phyloP scores from a whole-genome alignment of 768 basidiomycete species.

The Calocybe cyanea region DNA sequence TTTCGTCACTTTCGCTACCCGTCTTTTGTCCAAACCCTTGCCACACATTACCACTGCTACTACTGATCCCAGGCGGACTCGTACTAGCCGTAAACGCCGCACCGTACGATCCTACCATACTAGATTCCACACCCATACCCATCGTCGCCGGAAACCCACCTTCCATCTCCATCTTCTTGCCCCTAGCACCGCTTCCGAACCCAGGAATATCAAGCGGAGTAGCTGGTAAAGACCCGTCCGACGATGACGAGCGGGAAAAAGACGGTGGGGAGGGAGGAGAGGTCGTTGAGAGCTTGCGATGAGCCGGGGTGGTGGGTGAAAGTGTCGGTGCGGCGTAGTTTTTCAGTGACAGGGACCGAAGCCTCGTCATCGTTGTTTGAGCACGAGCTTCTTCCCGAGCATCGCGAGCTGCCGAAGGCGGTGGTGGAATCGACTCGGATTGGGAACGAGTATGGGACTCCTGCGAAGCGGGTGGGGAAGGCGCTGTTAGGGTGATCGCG shows the following conservation, averaged over 20 bases:
- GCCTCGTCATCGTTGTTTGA: slow-evolving; percentile 28
- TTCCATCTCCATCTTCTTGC: slow-evolving; percentile 2
- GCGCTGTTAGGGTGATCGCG: slow-evolving; percentile 3
- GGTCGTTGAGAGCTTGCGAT: too few species aligned
- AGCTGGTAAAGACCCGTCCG: not conserved
- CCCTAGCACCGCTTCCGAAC: not conserved
- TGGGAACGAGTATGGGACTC: not conserved
- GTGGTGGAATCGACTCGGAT: not conserved
- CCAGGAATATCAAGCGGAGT: slow-evolving; percentile 11
- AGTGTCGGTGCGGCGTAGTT: slow-evolving; percentile 48
- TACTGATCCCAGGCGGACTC: slow-evolving; percentile 21
- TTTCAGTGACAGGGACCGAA: slow-evolving; percentile 38
- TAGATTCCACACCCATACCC: slow-evolving; percentile 5
- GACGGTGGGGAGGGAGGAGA: not conserved
- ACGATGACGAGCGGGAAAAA: not conserved
- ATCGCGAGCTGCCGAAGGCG: slow-evolving; percentile 1
- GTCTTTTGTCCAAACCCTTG: slow-evolving; percentile 4
- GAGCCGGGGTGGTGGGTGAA: not conserved
- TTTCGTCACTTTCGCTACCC: not conserved
- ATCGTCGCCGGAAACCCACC: slow-evolving; percentile 1
- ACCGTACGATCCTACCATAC: not conserved
- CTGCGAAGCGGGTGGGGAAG: slow-evolving; percentile 1
- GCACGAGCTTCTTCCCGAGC: slow-evolving; percentile 25
- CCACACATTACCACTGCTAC: slow-evolving; percentile 17
- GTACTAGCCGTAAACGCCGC: slow-evolving; percentile 26